Percentiles rank a stretch among this genome's conserved stretches.
phyloP scores from a whole-genome alignment of 2,329 filamentous ascomycete species.

The Nectriaceae sp. region DNA sequence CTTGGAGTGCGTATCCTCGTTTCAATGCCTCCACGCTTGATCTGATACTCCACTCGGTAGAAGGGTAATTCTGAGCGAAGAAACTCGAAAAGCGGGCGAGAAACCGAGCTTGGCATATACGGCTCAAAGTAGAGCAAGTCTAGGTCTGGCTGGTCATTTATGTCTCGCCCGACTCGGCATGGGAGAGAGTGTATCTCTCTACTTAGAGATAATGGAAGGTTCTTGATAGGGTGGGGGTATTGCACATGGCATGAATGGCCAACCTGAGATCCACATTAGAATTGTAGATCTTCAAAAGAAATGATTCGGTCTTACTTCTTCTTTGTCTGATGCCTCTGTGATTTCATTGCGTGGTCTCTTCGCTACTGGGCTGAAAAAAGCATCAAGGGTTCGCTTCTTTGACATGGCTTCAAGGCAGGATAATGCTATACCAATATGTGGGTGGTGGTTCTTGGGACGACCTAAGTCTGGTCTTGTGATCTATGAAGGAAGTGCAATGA shows the following conservation, averaged over 20 bases:
- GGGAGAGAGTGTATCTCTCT: slow-evolving; percentile 48
- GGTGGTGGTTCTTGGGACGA: background rate
- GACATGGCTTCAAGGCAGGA: slow-evolving; percentile 16
- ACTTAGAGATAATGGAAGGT: slow-evolving; percentile 41
- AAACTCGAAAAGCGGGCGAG: slow-evolving; percentile 67
- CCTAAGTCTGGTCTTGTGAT: too few species aligned
- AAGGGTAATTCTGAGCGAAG: slow-evolving; percentile 72
- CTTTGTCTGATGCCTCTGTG: background rate
- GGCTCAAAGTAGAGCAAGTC: slow-evolving; percentile 77
- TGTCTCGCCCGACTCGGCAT: slow-evolving; percentile 51
- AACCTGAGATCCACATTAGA: slow-evolving; percentile 15
- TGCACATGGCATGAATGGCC: slow-evolving; percentile 41
- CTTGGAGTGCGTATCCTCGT: slow-evolving; percentile 61
- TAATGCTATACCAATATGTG: too few species aligned
- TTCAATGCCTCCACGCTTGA: slow-evolving; percentile 64
- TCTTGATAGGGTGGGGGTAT: slow-evolving; percentile 54
- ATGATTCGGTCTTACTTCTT: slow-evolving; percentile 2
- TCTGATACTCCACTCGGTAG: slow-evolving; percentile 73
- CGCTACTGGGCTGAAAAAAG: slow-evolving; percentile 56
- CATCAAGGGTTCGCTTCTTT: slow-evolving; percentile 60
- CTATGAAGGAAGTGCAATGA: too few species aligned
- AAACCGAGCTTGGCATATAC: slow-evolving; percentile 61
- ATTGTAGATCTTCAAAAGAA: accelerated
- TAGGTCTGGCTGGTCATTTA: slow-evolving; percentile 69
- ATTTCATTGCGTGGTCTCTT: slow-evolving; percentile 26